These are phyloP conservation scores for Conticribra weissflogii DNA, from an alignment of 108 stramenopile species.

Conservation along the genomic window DNA sequence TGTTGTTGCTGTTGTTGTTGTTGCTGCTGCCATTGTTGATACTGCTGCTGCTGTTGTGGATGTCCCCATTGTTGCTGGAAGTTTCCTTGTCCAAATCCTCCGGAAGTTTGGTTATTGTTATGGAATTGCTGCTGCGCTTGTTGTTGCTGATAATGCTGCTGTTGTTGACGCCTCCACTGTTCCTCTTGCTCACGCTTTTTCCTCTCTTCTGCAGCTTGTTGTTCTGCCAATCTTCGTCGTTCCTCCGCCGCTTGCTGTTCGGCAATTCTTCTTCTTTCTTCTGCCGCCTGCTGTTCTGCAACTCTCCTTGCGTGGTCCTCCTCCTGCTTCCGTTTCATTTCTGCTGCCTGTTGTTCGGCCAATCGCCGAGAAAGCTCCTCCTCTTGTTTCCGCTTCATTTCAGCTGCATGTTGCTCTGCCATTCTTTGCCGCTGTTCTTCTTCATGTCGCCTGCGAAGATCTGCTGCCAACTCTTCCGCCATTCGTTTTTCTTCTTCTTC, in stretches of 20 bases:
- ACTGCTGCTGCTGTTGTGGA: slow-evolving; percentile 27
- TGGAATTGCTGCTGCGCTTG: slow-evolving; percentile 43
- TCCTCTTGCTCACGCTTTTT: slow-evolving; percentile 33
- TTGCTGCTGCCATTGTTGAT: slow-evolving; percentile 20
- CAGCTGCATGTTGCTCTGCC: slow-evolving; percentile 35
- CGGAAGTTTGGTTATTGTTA: slow-evolving; percentile 17
- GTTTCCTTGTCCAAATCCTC: slow-evolving; percentile 3
- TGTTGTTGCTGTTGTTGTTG: slow-evolving; percentile 38
- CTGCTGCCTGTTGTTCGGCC: slow-evolving; percentile 67
- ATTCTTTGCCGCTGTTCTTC: slow-evolving; percentile 44
- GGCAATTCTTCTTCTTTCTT: slow-evolving; percentile 32
- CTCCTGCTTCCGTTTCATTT: slow-evolving; percentile 49
- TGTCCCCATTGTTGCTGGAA: slow-evolving; percentile 4
- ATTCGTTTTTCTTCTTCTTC: slow-evolving; percentile 30
- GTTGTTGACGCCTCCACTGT: slow-evolving; percentile 46
- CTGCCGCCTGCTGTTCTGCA: slow-evolving; percentile 40
- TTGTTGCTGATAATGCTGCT: slow-evolving; percentile 26
- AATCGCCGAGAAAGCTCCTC: slow-evolving; percentile 43
- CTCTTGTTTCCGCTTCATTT: slow-evolving; percentile 50
- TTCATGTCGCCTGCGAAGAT: slow-evolving; percentile 42
- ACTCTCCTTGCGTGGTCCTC: slow-evolving; percentile 43
- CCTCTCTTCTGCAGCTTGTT: slow-evolving; percentile 40
- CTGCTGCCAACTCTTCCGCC: slow-evolving; percentile 28
- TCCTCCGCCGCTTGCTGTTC: slow-evolving; percentile 39
- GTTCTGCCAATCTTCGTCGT: slow-evolving; percentile 23